phyloP scores from a whole-genome alignment of 805 yeast genomes.

The Brettanomyces bruxellensis region DNA sequence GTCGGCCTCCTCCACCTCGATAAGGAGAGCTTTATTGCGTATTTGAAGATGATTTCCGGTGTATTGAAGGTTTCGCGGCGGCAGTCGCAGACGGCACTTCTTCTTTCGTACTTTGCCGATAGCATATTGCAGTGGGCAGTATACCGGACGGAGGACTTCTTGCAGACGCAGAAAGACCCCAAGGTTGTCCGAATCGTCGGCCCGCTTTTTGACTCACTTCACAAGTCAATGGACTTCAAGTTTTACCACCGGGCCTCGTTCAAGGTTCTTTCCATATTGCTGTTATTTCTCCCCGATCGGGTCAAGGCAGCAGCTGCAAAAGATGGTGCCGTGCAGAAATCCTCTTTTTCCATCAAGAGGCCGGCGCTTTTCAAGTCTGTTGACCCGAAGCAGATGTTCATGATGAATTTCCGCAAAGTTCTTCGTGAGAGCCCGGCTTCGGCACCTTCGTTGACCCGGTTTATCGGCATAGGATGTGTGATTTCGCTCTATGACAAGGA shows the following conservation, averaged over 20 bases:
- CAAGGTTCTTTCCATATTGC: conserved; percentile 25
- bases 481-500: conserved; percentile 16
- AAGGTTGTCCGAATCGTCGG: conserved; percentile 20
- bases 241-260: conserved; percentile 20
- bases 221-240: conserved; percentile 21
- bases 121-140: conserved; percentile 41
- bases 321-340: conserved; percentile 11
- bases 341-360: conserved; percentile 10
- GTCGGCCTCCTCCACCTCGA: conserved; percentile 35
- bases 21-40: conserved; percentile 25
- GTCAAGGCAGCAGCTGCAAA: conserved; percentile 6
- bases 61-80: conserved; percentile 30
- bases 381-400: conserved; percentile 17
- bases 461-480: conserved; percentile 27
- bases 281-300: conserved; percentile 25
- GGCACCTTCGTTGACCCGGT: conserved; percentile 23
- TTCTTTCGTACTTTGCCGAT: conserved; percentile 37
- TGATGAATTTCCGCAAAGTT: conserved; percentile 16
- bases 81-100: conserved; percentile 35
- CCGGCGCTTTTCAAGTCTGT: conserved; percentile 11
- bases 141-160: conserved; percentile 38
- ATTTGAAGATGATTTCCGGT: conserved; percentile 31
- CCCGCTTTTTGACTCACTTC: conserved; percentile 27
- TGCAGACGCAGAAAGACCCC: conserved; percentile 14
- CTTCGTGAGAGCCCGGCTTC: conserved; percentile 16